A percentile compares a stretch with the other conserved stretches of the same genome.
These are phyloP conservation scores for Mortierella antarctica DNA, from an alignment of 192 early-diverging fungal species.

Conservation along the genomic window DNA sequence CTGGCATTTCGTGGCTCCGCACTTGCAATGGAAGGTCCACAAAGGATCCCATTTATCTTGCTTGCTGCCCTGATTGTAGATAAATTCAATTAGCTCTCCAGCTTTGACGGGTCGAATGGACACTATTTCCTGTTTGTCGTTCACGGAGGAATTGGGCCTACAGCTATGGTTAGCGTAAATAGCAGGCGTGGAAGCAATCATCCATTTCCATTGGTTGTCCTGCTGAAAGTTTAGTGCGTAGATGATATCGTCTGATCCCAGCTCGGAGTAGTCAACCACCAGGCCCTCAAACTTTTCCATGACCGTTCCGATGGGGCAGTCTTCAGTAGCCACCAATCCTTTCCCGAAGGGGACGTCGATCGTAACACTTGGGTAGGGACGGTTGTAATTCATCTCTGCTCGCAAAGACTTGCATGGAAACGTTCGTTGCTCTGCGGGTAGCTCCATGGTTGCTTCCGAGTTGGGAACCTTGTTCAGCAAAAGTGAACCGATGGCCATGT, in stretches of 20 bases:
- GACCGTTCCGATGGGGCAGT: conserved; percentile 10
- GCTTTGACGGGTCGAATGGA: conserved; percentile 16
- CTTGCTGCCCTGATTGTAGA: conserved; percentile 5
- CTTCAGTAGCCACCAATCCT: not conserved
- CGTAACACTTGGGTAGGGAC: conserved; percentile 3
- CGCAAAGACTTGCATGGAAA: conserved; percentile 14
- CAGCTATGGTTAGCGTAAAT: conserved; percentile 19
- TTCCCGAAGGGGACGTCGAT: conserved; percentile 12
- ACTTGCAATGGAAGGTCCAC: conserved; percentile 23
- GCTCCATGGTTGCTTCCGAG: conserved; percentile 14
- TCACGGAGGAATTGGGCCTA: not conserved
- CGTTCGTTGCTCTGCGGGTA: not conserved
- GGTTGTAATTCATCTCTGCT: not conserved
- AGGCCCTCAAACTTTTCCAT: conserved; percentile 20
- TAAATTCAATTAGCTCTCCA: not conserved
- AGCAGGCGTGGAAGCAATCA: conserved; percentile 7
- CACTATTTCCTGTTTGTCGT: conserved; percentile 2
- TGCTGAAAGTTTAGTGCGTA: conserved; percentile 4
- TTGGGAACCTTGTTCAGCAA: conserved; percentile 4
- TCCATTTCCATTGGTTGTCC: conserved; percentile 9
- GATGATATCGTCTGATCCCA: conserved; percentile 8
- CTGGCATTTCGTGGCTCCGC: conserved; percentile 11
- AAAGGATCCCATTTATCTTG: conserved; percentile 15
- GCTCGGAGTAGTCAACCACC: conserved; percentile 9
- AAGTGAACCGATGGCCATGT: not conserved